These are phyloP conservation scores for Knoxia roxburghii DNA, from an alignment of 257 asterid genomes.

Conservation along the genomic window DNA sequence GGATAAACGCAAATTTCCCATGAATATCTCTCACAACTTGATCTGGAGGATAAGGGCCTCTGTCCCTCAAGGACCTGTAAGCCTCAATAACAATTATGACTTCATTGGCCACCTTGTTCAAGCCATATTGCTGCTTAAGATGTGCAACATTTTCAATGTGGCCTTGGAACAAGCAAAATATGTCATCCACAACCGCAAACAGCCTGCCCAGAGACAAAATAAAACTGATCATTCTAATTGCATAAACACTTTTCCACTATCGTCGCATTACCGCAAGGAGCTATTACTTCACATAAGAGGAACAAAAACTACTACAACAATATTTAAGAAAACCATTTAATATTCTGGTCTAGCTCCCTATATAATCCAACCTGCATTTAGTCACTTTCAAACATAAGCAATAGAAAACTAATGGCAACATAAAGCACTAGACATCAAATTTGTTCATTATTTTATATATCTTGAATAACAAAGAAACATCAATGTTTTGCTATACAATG, in stretches of 20 bases:
- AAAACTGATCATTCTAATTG: neutral
- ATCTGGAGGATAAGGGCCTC: constrained; percentile 96
- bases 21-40: constrained; percentile 86
- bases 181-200: constrained; percentile 81
- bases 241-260: neutral
- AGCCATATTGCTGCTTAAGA: constrained; percentile 91
- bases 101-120: constrained; percentile 83
- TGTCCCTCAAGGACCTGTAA: constrained; percentile 81
- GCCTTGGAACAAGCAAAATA: constrained; percentile 94
- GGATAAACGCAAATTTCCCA: constrained; percentile 78
- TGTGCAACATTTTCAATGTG: constrained; percentile 81
- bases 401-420: neutral
- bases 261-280: neutral
- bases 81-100: constrained; percentile 88
- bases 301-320: neutral
- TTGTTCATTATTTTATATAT: no score
- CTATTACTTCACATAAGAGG: neutral
- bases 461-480: neutral
- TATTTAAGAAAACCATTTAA: neutral
- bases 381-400: neutral
- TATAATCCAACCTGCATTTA: neutral
- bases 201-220: constrained; percentile 32
- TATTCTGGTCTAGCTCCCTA: neutral
- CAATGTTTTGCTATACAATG: neutral
- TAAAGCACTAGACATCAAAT: neutral